phyloP scores from a whole-genome alignment of 768 basidiomycete species.

The Leccinellum rugosiceps region DNA sequence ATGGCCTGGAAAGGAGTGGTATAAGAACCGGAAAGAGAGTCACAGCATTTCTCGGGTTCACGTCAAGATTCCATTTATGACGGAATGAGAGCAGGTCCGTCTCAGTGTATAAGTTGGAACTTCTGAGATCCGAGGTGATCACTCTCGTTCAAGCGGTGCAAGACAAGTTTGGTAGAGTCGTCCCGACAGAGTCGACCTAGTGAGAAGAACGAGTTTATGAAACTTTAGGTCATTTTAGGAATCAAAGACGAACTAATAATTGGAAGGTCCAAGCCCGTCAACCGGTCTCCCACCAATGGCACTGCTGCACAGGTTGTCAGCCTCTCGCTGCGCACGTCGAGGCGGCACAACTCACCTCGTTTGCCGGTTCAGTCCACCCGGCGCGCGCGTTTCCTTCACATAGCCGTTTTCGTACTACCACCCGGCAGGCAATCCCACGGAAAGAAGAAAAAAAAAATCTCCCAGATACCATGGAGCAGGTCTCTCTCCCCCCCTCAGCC shows the following conservation, averaged over 20 bases:
- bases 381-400: constrained; percentile 17
- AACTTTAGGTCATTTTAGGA: constrained; percentile 34
- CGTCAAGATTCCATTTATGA: constrained; percentile 25
- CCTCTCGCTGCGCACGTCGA: constrained; percentile 4
- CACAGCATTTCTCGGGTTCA: constrained; percentile 34
- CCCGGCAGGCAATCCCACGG: background rate
- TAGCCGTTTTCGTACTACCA: constrained; percentile 21
- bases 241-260: constrained; percentile 22
- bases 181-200: constrained; percentile 26
- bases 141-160: constrained; percentile 19
- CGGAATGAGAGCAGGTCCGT: constrained; percentile 23
- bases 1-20: constrained; percentile 15
- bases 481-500: background rate
- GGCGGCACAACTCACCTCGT: background rate
- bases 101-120: constrained; percentile 8
- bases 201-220: constrained; percentile 30
- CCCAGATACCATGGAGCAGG: background rate
- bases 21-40: constrained; percentile 26
- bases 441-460: background rate
- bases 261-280: constrained; percentile 12
- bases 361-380: constrained; percentile 14
- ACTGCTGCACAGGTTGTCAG: constrained; percentile 17
- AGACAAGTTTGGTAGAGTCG: constrained; percentile 33
- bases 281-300: background rate
- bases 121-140: constrained; percentile 37